Base-by-base conservation (phyloP, 148 eudicot genomes). In the Rhododendron mucronatum region DNA sequence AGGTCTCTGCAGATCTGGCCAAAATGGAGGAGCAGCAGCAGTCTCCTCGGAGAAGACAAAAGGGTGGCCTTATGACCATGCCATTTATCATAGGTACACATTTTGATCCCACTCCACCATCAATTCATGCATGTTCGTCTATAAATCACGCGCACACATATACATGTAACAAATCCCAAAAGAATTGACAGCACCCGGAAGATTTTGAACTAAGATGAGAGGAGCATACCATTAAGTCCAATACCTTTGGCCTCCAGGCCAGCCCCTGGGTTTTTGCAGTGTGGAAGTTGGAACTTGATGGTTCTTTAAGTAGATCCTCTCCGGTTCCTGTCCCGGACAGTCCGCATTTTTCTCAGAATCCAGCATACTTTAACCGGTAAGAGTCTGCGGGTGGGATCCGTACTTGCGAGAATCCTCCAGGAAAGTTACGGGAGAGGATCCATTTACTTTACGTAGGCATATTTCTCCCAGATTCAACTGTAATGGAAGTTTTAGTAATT, bases 61-160 rank as follows among this genome's bases (percentile, higher is more conserved):
- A 88, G 91, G 96, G 98, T 80, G 97, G 98, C 8, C 92, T 96
- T 35, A 91, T 90, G 18, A 96, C 98, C 39, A 93, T 96, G 98
- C 98, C 98, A 26, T 96, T 96, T 88, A 96, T 96, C 89, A 94
- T 96, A 85, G 98, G 98, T 94, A 93, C 35, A n/a, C 53, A 53
- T 7, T 41, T 55, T 18, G 7, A 2, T 76, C 16, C 26, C 80
- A 35, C 39, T 74, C 45, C 78, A 10, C 12, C 78, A 18, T 26
- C 14, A 26, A 10, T 67, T 59, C 74, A 26, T 67, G 0, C 35
- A 10, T 67, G 20, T 61, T 61, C n/a, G 26, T 35, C 39, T 33
- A 16, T 16, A 74, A 13, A 74, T 28, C 14, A 1, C 37, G 28
- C 37, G 8, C 35, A 10, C 59, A 55, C 59, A 55, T 33, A 18